Base-by-base conservation (phyloP, 306 rosid genomes). In the Vigna trinervia region DNA sequence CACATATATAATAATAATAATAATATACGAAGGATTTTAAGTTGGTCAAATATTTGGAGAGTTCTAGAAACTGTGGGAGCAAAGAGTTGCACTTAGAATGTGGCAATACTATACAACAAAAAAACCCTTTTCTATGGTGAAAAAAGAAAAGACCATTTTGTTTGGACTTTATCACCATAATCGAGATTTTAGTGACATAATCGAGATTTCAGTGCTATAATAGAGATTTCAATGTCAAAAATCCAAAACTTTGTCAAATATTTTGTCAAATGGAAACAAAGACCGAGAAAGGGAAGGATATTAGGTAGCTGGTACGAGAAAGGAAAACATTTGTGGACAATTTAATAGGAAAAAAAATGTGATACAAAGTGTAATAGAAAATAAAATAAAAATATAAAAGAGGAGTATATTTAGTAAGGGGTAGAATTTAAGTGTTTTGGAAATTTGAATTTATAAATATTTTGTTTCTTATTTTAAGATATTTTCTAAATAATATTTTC, bases 71-170 rank as follows among this genome's bases (percentile, higher is more conserved):
- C 46, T 67, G 6, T 46, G 1, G 51, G 52, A 19, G 26, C 41
- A 76, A 19, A 47, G 1, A 61, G 30, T 4, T 14, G n/a, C 51
- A 75, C 79, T 75, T 47, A 46, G 36, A 46, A 19, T 28, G 78
- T 36, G 19, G 41, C 38, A 34, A 34, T 5, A 34, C 7, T 38
- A 45, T 6, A 48, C 61, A 47, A 61, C 62, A 47, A 61, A 46
- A 46, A 12, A 28, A 0, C 51, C 38, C 71, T 75, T 75, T 48
- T 43, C 4, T 12, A 53, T 41, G 12, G 5, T 53, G 3, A 32
- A 32, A 0, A 11, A 6, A 1, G 6, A 23, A 47, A 45, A 30
- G 4, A 26, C 14, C 22, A 36, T 39, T 41, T 39, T 6, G 4
- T 39, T 5, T 58, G 28, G 78, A 73, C 57, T 60, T 59, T 74